Base-by-base conservation (phyloP, 306 rosid genomes). In the Mucuna pruriens region DNA sequence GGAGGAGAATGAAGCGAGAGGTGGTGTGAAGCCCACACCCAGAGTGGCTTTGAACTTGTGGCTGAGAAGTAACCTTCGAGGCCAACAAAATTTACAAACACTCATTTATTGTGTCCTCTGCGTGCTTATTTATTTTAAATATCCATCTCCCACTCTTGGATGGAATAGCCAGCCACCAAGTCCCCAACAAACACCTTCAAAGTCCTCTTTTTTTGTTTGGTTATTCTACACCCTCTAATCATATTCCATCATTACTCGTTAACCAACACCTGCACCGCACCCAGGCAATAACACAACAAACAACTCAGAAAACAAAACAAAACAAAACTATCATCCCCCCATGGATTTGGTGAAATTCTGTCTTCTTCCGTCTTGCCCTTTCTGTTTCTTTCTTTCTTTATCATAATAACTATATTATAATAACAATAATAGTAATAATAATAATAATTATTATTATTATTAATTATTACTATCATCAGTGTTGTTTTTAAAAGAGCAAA, bases 21-120 rank as follows among this genome's bases (percentile, higher is more conserved):
- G 71, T 77, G 20, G 36, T 79, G 80, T 87, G 81, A 71, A 67
- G 5, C 72, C 84, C 83, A 61, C 68, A 61, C 19, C 2, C 88
- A 84, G 87, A 83, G 64, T 46, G 45, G 33, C 68, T 84, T 83
- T 69, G 78, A 79, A 81, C 29, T 85, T 90, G 97, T 90, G 97
- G 97, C 85, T 57, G 44, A 36, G 66, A 69, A 75, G 76, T 38
- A 44, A 77, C 19, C 29, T 67, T 58, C 40, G 40, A 15, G 75
- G 15, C 82, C 68, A 74, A 67, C 86, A 66, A 20, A 77, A 73
- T 80, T 83, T 85, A 90, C 90, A 77, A 80, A 74, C 78, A 65
- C 80, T 39, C 86, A 34, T 77, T 63, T 22, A 42, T 72, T 66
- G 23, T 76, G 78, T 48, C 39, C n/a, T n/a, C n/a, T n/a, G n/a